Percentiles rank a stretch among this genome's conserved stretches.
Conservation (phyloP, 306 rosid genomes). For the Ziziphus jujuba region DNA sequence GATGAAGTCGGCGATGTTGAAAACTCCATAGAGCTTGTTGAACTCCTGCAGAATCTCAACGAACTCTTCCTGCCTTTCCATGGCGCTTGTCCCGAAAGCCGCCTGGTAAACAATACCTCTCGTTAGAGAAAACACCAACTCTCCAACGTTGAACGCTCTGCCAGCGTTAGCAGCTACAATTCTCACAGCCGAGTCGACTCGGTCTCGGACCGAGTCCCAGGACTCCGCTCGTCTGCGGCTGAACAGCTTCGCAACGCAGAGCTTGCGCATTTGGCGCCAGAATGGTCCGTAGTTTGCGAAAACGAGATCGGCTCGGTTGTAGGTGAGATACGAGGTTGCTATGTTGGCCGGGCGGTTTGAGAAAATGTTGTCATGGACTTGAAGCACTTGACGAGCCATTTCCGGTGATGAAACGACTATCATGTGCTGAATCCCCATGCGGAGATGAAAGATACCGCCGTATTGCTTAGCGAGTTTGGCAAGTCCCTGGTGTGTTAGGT, state of each 20-base stretch:
- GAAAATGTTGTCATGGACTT: slow-evolving; percentile 32
- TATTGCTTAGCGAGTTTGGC: slow-evolving; percentile 29
- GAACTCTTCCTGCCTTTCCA: slow-evolving; percentile 30
- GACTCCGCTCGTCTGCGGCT: slow-evolving; percentile 31
- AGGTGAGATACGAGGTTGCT: slow-evolving; percentile 21
- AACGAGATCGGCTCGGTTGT: slow-evolving; percentile 31
- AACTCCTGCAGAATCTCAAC: slow-evolving; percentile 32
- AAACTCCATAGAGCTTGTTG: slow-evolving; percentile 31
- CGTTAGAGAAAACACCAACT: slow-evolving; percentile 26
- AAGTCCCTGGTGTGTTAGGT: slow-evolving; percentile 45
- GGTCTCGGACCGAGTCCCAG: slow-evolving; percentile 30
- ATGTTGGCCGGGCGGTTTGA: slow-evolving; percentile 14
- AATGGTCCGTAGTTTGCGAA: slow-evolving; percentile 37
- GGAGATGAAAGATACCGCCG: slow-evolving; percentile 40
- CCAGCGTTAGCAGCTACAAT: background rate
- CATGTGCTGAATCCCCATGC: slow-evolving; percentile 25
- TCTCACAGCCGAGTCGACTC: slow-evolving; percentile 7
- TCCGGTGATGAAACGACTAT: slow-evolving; percentile 21
- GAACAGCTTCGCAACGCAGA: slow-evolving; percentile 30
- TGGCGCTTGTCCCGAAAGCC: slow-evolving; percentile 30
- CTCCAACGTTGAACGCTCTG: slow-evolving; percentile 18
- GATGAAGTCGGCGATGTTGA: slow-evolving; percentile 33
- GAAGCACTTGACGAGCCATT: slow-evolving; percentile 27
- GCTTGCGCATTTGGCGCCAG: slow-evolving; percentile 37
- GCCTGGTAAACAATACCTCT: slow-evolving; percentile 29